Percentiles rank a stretch among this genome's conserved stretches.
Evolutionary conservation across 495 filamentous ascomycete species (phyloP).

Genomic region (Immersiella caudata): DNA sequence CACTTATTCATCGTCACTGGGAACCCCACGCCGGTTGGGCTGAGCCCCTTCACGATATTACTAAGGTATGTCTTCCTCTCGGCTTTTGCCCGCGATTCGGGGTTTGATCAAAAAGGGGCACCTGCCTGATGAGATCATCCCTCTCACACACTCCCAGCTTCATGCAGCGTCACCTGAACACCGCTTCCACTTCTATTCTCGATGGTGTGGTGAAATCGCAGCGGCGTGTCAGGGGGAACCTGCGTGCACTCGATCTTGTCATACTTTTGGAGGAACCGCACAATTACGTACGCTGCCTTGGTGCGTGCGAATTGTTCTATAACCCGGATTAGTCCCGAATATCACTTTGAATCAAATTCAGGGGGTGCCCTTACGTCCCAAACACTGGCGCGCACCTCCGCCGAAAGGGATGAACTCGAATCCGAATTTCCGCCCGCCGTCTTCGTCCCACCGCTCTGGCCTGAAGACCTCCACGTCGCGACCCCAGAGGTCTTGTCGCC

Average conservation of each 20-base stretch:
- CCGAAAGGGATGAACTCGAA: conserved; percentile 44
- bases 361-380: conserved; percentile 33
- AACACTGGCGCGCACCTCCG: conserved; percentile 29
- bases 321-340: conserved; percentile 13
- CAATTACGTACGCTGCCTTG: conserved; percentile 46
- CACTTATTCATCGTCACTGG: too few species aligned
- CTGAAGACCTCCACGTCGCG: conserved; percentile 32
- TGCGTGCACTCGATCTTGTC: conserved; percentile 45
- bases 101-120: neutral
- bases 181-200: conserved; percentile 53
- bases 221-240: conserved; percentile 31
- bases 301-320: conserved; percentile 50
- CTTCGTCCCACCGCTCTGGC: conserved; percentile 38
- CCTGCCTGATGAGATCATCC: neutral
- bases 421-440: conserved; percentile 33
- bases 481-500: conserved; percentile 46
- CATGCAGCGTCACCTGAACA: conserved; percentile 44
- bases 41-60: too few species aligned
- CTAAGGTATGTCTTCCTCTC: neutral
- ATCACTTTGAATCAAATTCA: neutral
- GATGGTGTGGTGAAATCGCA: conserved; percentile 49
- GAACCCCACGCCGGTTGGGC: too few species aligned
- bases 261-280: conserved; percentile 50
- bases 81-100: neutral
- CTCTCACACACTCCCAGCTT: conserved; percentile 17